A percentile compares a stretch with the other conserved stretches of the same genome.
Conservation (phyloP, 495 filamentous ascomycete genomes). For the Lichina pygmaea region DNA sequence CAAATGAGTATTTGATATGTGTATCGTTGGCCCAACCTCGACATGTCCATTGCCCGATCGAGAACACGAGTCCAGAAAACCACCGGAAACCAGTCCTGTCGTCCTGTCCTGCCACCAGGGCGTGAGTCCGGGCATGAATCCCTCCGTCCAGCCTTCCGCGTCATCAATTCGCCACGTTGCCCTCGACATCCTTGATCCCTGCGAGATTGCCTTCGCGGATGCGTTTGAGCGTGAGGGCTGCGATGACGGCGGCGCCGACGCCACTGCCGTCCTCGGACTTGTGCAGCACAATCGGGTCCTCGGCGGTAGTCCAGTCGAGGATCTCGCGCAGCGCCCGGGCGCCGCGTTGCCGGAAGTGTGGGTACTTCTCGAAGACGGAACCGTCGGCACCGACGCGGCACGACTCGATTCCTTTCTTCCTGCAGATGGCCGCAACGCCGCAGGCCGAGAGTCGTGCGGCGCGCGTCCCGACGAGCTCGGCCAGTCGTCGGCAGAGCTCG, state of each 20-base stretch:
- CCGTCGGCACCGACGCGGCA: conserved; percentile 6
- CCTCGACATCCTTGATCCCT: conserved; percentile 3
- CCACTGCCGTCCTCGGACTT: conserved; percentile 8
- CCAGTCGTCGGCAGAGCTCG: conserved; percentile 5
- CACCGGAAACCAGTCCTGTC: no score
- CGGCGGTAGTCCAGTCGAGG: conserved; percentile 5
- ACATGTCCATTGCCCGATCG: no score
- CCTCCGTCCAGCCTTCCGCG: no score
- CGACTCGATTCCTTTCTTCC: conserved; percentile 4
- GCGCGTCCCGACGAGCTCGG: conserved; percentile 6
- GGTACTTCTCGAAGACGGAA: conserved; percentile 6
- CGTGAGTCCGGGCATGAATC: no score
- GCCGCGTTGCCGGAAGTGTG: conserved; percentile 5
- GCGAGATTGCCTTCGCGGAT: conserved; percentile 5
- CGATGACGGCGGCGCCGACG: conserved; percentile 8
- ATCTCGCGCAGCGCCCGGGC: conserved; percentile 6
- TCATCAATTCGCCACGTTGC: no score
- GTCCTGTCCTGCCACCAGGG: no score
- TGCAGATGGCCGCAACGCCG: conserved; percentile 5
- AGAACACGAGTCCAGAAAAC: no score
- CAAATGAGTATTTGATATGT: no score
- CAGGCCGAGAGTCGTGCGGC: conserved; percentile 6
- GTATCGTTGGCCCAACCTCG: no score
- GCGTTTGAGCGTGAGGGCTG: conserved; percentile 7
- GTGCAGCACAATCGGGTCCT: conserved; percentile 7